Percentiles rank a stretch among this genome's conserved stretches.
phyloP scores from a whole-genome alignment of 352 stramenopile species.

The Aphanomyces stellatus region DNA sequence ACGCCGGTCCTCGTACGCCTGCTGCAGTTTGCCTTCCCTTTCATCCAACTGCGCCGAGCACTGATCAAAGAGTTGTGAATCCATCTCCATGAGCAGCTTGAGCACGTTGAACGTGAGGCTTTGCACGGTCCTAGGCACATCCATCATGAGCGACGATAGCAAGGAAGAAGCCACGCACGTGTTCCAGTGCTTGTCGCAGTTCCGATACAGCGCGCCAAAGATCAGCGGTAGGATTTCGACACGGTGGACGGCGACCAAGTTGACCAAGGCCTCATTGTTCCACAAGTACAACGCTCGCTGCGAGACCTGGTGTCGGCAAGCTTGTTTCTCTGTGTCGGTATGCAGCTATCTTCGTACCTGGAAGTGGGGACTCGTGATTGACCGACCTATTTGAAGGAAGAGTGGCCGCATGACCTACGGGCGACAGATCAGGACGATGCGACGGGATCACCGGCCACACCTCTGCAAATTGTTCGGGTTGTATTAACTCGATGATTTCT shows the following conservation, averaged over 20 bases:
- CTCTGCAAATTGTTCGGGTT: constrained; percentile 57
- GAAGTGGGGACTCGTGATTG: constrained; percentile 92
- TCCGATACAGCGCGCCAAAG: constrained; percentile 46
- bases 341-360: too few species aligned
- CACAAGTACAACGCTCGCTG: constrained; percentile 97
- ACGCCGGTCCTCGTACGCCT: neutral
- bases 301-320: too few species aligned
- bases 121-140: constrained; percentile 73
- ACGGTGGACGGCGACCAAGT: constrained; percentile 69
- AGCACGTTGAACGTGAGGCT: constrained; percentile 74
- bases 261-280: constrained; percentile 98
- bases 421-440: neutral
- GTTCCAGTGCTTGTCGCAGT: constrained; percentile 88
- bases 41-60: constrained; percentile 53
- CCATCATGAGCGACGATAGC: too few species aligned
- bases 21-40: constrained; percentile 36
- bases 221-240: constrained; percentile 81
- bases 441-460: constrained; percentile 4
- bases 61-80: constrained; percentile 81
- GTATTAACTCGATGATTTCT: constrained; percentile 96
- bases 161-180: constrained; percentile 26
- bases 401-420: constrained; percentile 61
- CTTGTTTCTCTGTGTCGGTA: too few species aligned
- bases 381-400: constrained; percentile 71
- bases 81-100: constrained; percentile 75